phyloP scores from a whole-genome alignment of 1,284 basidiomycete genomes.

The Bjerkandera adusta region DNA sequence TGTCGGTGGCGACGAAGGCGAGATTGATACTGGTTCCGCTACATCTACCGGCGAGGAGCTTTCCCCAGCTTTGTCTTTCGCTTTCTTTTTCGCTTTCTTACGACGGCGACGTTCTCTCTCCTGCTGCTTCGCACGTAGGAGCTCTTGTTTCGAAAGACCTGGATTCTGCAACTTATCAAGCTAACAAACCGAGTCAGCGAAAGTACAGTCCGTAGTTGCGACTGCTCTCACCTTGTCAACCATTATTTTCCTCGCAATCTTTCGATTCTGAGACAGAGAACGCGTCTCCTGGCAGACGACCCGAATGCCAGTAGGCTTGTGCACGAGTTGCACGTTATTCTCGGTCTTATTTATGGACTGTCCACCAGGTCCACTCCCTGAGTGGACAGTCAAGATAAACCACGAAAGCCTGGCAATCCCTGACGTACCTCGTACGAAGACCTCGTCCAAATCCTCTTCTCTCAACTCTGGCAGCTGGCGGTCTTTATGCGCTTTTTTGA shows the following conservation, averaged over 20 bases:
- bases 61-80: slow-evolving; percentile 16
- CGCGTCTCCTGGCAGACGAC: slow-evolving; percentile 79
- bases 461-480: slow-evolving; percentile 62
- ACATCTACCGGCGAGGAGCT: too few species aligned
- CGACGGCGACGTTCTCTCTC: slow-evolving; percentile 69
- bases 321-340: slow-evolving; percentile 78
- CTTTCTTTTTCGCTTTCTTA: slow-evolving; percentile 48
- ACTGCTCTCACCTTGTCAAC: slow-evolving; percentile 63
- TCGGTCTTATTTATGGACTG: slow-evolving; percentile 86
- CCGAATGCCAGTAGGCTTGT: slow-evolving; percentile 75
- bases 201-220: background rate
- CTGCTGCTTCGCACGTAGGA: slow-evolving; percentile 63
- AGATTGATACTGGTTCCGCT: too few species aligned
- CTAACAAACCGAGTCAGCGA: slow-evolving; percentile 36
- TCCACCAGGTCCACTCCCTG: slow-evolving; percentile 81
- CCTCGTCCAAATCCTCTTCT: slow-evolving; percentile 74
- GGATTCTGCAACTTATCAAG: slow-evolving; percentile 70
- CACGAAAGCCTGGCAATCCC: slow-evolving; percentile 6
- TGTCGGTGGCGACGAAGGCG: too few species aligned
- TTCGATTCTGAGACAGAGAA: slow-evolving; percentile 67
- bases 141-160: slow-evolving; percentile 68
- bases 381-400: slow-evolving; percentile 9
- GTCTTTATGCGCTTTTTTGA: slow-evolving; percentile 64
- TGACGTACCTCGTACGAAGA: slow-evolving; percentile 69
- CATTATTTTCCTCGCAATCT: slow-evolving; percentile 62